A percentile compares a stretch with the other conserved stretches of the same genome.
These are phyloP conservation scores for Acanthamoeba healyi DNA, from an alignment of 208 protist genomes.

Conservation along the genomic window DNA sequence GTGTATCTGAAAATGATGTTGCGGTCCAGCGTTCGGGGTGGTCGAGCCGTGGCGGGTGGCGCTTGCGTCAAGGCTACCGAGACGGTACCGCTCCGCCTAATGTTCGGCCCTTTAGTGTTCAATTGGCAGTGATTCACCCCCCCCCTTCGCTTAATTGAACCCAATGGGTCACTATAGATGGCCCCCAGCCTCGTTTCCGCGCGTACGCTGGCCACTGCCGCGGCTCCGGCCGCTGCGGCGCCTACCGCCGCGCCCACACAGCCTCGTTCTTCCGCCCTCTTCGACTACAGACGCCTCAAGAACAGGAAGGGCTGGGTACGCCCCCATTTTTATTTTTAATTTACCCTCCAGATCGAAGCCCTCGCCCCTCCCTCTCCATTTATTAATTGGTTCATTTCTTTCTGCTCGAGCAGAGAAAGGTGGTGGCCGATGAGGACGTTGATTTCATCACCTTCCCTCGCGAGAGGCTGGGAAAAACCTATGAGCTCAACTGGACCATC, in stretches of 20 bases:
- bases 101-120: background rate
- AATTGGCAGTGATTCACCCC: background rate
- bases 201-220: background rate
- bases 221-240: background rate
- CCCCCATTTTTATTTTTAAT: too few species aligned
- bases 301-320: conserved; percentile 70
- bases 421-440: conserved; percentile 30
- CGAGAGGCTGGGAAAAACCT: conserved; percentile 55
- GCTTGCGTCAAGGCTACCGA: conserved; percentile 4
- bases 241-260: background rate
- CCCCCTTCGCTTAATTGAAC: background rate
- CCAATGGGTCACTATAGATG: background rate
- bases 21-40: conserved; percentile 34
- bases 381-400: background rate
- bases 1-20: conserved; percentile 2
- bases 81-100: too few species aligned
- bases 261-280: conserved; percentile 16
- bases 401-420: conserved; percentile 22
- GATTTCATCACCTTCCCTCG: conserved; percentile 57
- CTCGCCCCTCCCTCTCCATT: background rate
- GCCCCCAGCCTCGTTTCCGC: background rate
- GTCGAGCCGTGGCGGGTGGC: background rate
- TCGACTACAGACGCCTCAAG: conserved; percentile 72
- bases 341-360: background rate
- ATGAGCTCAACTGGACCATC: conserved; percentile 72